Evolutionary conservation across 805 yeast species (phyloP), one percentile per base, ranked within the genome.

Genomic region (Komagataella ulmi): DNA sequence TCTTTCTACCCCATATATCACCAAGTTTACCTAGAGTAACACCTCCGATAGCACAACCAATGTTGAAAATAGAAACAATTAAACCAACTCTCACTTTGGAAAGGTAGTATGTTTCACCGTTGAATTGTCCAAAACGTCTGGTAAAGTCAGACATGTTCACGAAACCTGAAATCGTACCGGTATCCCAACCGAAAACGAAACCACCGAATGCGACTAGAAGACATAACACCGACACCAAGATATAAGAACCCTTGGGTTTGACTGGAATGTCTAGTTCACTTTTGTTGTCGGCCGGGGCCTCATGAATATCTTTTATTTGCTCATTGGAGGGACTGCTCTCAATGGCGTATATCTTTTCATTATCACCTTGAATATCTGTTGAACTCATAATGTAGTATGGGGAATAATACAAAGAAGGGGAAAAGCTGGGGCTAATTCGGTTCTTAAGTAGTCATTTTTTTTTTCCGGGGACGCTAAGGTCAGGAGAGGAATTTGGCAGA

Each of bases 1-100:
- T 55, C 63, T 79, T 79, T 68, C 88, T 73, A 57, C 88, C 88
- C 55, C 67, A 68, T 19, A 68, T 61, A 61, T 84, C 88, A 62
- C 78, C 85, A 30, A 71, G 54, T 59, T 74, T 79, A 52, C 81
- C 74, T 46, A 83, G 66, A 49, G 76, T 66, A 24, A 83, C 61
- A 65, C 87, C 85, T 64, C 90, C 91, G 52, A 84, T 67, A 51
- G 86, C 85, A 71, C 88, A 81, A 52, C 87, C 87, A 58, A 80
- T 67, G 64, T 81, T 81, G 71, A 82, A 83, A 51, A 83, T 79
- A 21, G 87, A 81, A 45, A 85, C 84, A 54, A 84, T 75, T 51
- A 85, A 63, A 56, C 85, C 85, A 14, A 72, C 66, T 66, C 84
- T 69, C 19, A 73, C 77, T 57, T 76, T 71, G 7, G 83, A 73